Evolutionary conservation across 2,329 filamentous ascomycete genomes (phyloP), one percentile per base, ranked within the genome.

Genomic region (Xylariaceae sp.): DNA sequence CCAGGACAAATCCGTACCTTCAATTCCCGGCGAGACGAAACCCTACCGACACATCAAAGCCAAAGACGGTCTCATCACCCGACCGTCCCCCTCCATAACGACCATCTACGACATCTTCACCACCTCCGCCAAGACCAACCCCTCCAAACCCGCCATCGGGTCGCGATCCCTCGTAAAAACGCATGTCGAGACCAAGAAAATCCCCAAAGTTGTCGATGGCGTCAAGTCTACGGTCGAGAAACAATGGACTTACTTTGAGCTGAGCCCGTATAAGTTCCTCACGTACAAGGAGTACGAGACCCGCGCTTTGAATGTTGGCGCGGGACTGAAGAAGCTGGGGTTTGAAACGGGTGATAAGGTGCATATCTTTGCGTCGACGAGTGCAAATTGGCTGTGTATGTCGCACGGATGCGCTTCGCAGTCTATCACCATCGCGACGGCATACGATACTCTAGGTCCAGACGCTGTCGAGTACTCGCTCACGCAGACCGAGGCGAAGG

Each of bases 401-500:
- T 86, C 91, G 37, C 88, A 94, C 64, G 78, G 70, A 36, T 73
- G 85, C 80, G 71, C 83, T 17, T 91, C 90, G 14, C 92, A 97
- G 68, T 91, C 88, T 36, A 82, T 96, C 65, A 82, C 88, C 48
- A 91, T 96, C 55, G 92, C 96, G 40, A 97, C 92, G 37, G 90
- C 91, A 40, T 96, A 96, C 68, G 91, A 96, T 67, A 95, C 90
- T 22, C 83, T 96, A 36, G 91, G 91, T 43, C 80, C 88, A 59
- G 82, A 84, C 51, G 91, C 90, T 37, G 79, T 96, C 52, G 82
- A 85, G 70, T 90, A 95, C 72, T 94, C 90, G 3, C 79, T 96
- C 53, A 75, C 83, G 19, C 87, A 95, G 69, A 93, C 89, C 42
- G 75, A 82, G 51, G 85, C 88, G 42, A 82, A 82, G 58, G 84